Conservation (phyloP, 352 stramenopile genomes). For the Pythium phragmitis region DNA sequence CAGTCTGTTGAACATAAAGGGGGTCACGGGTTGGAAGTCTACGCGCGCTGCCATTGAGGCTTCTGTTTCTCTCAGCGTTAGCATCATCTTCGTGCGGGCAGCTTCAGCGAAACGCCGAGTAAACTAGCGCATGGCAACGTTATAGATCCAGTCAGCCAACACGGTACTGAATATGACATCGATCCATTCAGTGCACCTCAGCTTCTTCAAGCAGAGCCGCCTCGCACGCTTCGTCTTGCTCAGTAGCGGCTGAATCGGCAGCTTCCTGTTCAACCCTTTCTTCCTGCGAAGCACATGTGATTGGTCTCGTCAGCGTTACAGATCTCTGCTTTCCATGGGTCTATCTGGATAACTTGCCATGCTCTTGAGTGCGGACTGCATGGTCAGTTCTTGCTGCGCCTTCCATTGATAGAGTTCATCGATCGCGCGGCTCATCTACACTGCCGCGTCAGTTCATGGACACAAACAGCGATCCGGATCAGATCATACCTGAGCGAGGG, state of each 20-base stretch:
- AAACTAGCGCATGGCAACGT: not conserved
- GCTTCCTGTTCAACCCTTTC: not conserved
- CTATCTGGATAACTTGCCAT: not conserved
- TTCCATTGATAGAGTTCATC: conserved; percentile 42
- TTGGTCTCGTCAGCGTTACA: not conserved
- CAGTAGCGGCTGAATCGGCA: not conserved
- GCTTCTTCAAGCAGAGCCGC: not conserved
- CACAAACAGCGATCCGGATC: not conserved
- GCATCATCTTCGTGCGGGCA: conserved; percentile 5
- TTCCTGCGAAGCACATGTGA: not conserved
- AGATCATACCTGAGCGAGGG: conserved; percentile 35
- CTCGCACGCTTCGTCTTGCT: conserved; percentile 1
- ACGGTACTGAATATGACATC: not conserved
- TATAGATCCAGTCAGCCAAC: not conserved
- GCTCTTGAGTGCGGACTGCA: conserved; percentile 24
- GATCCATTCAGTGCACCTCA: not conserved
- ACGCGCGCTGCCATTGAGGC: not conserved
- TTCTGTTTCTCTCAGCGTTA: conserved; percentile 4
- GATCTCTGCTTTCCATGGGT: not conserved
- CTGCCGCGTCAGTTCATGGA: no score
- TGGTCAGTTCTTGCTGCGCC: conserved; percentile 29
- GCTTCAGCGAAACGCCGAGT: conserved; percentile 1
- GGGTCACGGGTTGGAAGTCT: not conserved
- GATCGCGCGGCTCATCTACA: conserved; percentile 51
- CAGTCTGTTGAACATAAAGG: no score